Base-by-base conservation (phyloP, 1,284 basidiomycete genomes). In the Cutaneotrichosporon mucoides region DNA sequence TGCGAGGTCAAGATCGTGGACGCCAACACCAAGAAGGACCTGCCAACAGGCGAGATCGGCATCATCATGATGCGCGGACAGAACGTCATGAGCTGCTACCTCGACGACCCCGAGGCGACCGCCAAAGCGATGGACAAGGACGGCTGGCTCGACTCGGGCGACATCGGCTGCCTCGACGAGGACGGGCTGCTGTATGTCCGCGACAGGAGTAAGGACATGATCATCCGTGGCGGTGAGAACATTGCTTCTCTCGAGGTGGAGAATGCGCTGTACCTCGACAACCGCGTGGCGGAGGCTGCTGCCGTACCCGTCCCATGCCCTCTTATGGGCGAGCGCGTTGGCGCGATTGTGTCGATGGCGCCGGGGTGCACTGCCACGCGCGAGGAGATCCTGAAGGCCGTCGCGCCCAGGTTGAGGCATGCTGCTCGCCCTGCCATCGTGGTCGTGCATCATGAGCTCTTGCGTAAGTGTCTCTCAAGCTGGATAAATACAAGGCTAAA, bases 191-290 rank as follows among this genome's bases (percentile, higher is more conserved):
- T 76, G 40, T 73, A 67, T 54, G 70, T 76, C 60, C 64, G 68
- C 40, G 75, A 76, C 57, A 48, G 75, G 65, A 52, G 53, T 47
- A 49, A 65, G 52, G 75, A 76, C 57, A 67, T 76, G 43, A 76
- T 76, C 51, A 73, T 76, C 35, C 71, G 73, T 4, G 75, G 73
- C 13, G 75, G 73, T 3, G 75, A 76, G 62, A 76, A 76, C 37
- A 59, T 65, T 60, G 60, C 72, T 0, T 73, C 73, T 0, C 55
- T 66, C 1, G 72, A 74, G 42, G 68, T 76, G 10, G 75, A 76
- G 60, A 74, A 73, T 54, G 75, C 70, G 10, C 42, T 76, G 4
- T 71, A 67, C 47, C 60, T 66, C 16, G 65, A 72, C 53, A 54
- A 64, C 16, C 59, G 66, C 15, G 63, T 76, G 2, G 56, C 62